Evolutionary conservation across 345 rosid species (phyloP).

Genomic region (Citrus australasica): DNA sequence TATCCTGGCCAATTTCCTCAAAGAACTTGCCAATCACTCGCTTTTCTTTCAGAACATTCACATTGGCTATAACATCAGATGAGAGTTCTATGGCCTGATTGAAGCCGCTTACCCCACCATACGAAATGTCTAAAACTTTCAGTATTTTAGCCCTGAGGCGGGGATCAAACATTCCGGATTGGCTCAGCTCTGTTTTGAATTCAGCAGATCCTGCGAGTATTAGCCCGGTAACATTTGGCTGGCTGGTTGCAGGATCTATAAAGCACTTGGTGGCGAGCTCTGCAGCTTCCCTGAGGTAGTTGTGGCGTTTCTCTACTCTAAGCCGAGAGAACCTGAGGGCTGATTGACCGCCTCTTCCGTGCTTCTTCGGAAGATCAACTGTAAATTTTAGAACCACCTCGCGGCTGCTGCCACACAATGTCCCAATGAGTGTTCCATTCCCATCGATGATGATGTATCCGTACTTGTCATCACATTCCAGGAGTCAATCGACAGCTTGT

Average conservation of each 20-base stretch:
- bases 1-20: conserved; percentile 36
- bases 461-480: conserved; percentile 23
- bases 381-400: conserved; percentile 39
- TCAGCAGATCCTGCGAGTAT: conserved; percentile 36
- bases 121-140: conserved; percentile 28
- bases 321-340: conserved; percentile 41
- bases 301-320: conserved; percentile 30
- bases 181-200: conserved; percentile 34
- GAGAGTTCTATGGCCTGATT: conserved; percentile 34
- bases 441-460: conserved; percentile 38
- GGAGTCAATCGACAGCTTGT: conserved; percentile 20
- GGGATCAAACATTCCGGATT: conserved; percentile 33
- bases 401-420: conserved; percentile 33
- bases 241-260: conserved; percentile 23
- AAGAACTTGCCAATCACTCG: conserved; percentile 34
- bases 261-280: conserved; percentile 35
- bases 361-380: conserved; percentile 44
- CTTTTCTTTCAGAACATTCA: conserved; percentile 30
- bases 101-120: conserved; percentile 29
- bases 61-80: conserved; percentile 28
- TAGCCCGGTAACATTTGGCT: conserved; percentile 27
- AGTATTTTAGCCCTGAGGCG: conserved; percentile 29
- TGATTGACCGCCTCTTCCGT: conserved; percentile 51
- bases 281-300: conserved; percentile 36
- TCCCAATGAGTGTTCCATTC: conserved; percentile 42